Conservation (phyloP, 2,329 filamentous ascomycete species). For the Trichoderma arundinaceum region DNA sequence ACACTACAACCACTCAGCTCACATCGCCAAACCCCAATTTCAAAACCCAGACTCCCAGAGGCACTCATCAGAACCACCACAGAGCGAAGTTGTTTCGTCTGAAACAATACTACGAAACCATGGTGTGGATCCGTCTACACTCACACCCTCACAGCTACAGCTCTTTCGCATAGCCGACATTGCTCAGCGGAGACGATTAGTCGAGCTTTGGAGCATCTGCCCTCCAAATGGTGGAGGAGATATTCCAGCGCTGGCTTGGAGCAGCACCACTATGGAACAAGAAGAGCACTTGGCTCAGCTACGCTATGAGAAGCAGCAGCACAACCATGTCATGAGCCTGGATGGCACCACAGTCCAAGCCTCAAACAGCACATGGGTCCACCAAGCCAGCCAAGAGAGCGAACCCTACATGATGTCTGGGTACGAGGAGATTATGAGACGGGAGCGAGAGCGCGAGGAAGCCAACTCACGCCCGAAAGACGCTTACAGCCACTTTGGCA, state of each 20-base stretch:
- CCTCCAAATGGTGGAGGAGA: constrained; percentile 66
- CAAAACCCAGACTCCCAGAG: constrained; percentile 47
- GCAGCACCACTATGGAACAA: constrained; percentile 59
- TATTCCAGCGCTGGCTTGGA: constrained; percentile 60
- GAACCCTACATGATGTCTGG: constrained; percentile 87
- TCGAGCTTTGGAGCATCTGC: constrained; percentile 85
- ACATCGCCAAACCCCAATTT: constrained; percentile 52
- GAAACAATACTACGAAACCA: constrained; percentile 67
- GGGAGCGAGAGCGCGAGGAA: constrained; percentile 61
- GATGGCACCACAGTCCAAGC: constrained; percentile 61
- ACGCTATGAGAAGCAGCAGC: constrained; percentile 60
- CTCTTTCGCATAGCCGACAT: constrained; percentile 78
- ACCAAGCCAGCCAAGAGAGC: constrained; percentile 51
- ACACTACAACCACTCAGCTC: constrained; percentile 83
- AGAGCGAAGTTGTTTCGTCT: constrained; percentile 55
- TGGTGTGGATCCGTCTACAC: constrained; percentile 70
- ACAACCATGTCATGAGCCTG: constrained; percentile 55
- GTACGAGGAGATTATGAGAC: constrained; percentile 72
- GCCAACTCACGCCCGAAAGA: constrained; percentile 47
- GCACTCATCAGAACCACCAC: constrained; percentile 58
- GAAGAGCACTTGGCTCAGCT: constrained; percentile 64
- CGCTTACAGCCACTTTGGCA: constrained; percentile 53
- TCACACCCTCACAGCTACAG: constrained; percentile 76
- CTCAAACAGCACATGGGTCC: constrained; percentile 59
- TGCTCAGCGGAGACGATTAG: constrained; percentile 73